Base-by-base conservation (phyloP, 2,329 filamentous ascomycete genomes). In the Botryosphaeria agaves region DNA sequence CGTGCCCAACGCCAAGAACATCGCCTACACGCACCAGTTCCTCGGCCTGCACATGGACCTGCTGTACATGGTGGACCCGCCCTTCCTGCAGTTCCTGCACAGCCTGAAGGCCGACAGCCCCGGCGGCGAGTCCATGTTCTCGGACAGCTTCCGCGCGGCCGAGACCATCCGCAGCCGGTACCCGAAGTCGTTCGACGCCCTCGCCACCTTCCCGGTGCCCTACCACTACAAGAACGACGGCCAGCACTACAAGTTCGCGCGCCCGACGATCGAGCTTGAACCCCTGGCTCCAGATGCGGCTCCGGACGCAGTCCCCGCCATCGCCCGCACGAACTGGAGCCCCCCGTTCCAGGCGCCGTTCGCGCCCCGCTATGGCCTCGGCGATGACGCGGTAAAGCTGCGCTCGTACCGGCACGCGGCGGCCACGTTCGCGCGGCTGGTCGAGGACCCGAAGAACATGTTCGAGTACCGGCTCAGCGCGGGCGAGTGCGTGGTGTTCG, bases 21-120 rank as follows among this genome's bases (percentile, higher is more conserved):
- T 94, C 3, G 87, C 89, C 14, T 64, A 95, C 56, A 94, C 87
- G 1, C 76, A 69, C 45, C 66, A 76, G 29, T 76, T 75, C 45
- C 71, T 95, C 1, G 81, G 80, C 11, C 73, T 94, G 28, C 89
- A 98, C 56, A 89, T 93, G 70, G 89, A 95, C 49, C 66, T 95
- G 24, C 64, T 94, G 36, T 95, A 95, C 56, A 76, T 89, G 54
- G 58, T 67, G 9, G 69, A 81, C 30, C 73, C 81, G 3, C 87
- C 87, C 0, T 72, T 76, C 18, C 70, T 89, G 30, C 87, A 98
- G 53, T 61, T 95, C 15, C 69, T 95, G 3, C 89, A 95, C 55
- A 94, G 84, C 46, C 63, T 95, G 25, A 69, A 78, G 37, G 92
- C 91, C 44, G 76, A 73, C 1, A 76, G 74, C 40, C 57, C 66